phyloP scores from a whole-genome alignment of 257 asterid genomes.

The Catharanthus roseus region DNA sequence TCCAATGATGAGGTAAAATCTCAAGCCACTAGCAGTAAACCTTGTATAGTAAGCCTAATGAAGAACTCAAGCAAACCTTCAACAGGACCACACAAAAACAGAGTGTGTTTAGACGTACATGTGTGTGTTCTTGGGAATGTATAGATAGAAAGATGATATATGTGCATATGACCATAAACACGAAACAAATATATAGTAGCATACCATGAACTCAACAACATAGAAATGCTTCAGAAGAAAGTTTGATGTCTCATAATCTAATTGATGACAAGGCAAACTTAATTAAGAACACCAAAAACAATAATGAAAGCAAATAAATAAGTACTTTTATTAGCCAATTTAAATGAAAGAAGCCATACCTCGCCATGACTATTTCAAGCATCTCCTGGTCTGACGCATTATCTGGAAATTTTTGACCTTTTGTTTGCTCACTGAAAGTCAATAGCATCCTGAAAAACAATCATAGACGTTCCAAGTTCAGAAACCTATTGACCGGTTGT shows the following conservation, averaged over 20 bases:
- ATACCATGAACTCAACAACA: neutral
- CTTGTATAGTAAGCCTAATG: neutral
- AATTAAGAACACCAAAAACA: neutral
- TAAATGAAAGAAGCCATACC: slow-evolving; percentile 36
- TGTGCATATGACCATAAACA: neutral
- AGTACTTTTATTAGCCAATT: neutral
- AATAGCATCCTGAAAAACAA: slow-evolving; percentile 69
- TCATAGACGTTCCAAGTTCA: slow-evolving; percentile 10
- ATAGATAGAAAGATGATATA: neutral
- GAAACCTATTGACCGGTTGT: neutral
- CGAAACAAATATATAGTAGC: neutral
- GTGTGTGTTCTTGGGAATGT: no score
- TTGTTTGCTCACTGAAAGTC: slow-evolving; percentile 89
- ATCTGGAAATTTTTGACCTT: slow-evolving; percentile 61
- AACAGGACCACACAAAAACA: neutral
- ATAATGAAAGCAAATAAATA: neutral
- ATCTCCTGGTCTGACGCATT: slow-evolving; percentile 85
- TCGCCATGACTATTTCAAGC: slow-evolving; percentile 91
- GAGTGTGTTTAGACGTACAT: no score
- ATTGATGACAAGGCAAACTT: neutral
- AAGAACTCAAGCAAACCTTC: neutral
- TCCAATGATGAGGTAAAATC: neutral
- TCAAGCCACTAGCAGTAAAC: neutral
- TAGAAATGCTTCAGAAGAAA: neutral
- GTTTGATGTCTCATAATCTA: neutral